Evolutionary conservation across 441 rosid genomes (phyloP), one percentile per base, ranked within the genome.

Genomic region (Adansonia rubrostipa): DNA sequence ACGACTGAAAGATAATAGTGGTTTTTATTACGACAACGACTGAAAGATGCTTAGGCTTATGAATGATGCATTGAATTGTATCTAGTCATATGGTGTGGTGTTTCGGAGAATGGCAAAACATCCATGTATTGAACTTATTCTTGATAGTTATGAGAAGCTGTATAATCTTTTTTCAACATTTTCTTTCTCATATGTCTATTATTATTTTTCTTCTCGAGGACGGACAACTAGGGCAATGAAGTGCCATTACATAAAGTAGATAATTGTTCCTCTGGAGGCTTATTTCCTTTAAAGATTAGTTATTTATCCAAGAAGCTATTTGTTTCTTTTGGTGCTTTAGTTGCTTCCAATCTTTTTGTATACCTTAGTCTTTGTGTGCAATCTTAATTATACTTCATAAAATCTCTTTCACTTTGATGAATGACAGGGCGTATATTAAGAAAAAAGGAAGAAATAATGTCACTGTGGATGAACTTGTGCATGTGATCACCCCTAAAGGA

Each of bases 371-470:
- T 71, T 72, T 72, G 63, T 54, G 24, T 56, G 48, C 22, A 36
- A 56, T 54, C n/a, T 72, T 72, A 44, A 14, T 17, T 19, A 36
- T 72, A 17, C 47, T 54, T 54, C 33, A 36, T 36, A 64, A 77
- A 28, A 53, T 19, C 28, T 58, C 20, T 77, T 62, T 45, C 19
- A 69, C 24, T 66, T 22, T 77, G 36, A 19, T 51, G 63, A 51
- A 42, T 22, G 62, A 15, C 22, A 95, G 99, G 90, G 91, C 89
- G 68, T 42, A 64, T 82, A 82, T 86, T 57, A 90, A 85, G 90
- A 91, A 93, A 89, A 93, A 92, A 83, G 97, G 97, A 22, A 90
- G 94, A 79, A 89, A 87, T 80, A 90, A 90, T 81, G 96, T 93
- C 42, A 91, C 92, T 42, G 90, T 95, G 24, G 99, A 95, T 81